Evolutionary conservation across 495 filamentous ascomycete genomes (phyloP).

Genomic region (Clavariopsis aquatica): DNA sequence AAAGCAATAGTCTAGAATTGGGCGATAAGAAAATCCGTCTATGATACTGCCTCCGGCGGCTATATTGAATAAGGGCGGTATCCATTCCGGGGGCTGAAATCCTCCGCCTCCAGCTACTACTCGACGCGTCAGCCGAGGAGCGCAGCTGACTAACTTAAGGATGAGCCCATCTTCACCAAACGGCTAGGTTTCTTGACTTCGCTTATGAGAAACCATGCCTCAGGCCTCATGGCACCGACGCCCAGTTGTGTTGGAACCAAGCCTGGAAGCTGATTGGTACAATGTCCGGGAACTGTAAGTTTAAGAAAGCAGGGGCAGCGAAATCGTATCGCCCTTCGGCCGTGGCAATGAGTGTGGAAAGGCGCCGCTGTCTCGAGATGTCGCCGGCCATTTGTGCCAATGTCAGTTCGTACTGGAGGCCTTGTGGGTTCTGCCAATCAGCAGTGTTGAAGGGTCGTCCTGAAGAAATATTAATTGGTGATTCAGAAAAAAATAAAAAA

Average conservation of each 20-base stretch:
- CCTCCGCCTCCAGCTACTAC: not conserved
- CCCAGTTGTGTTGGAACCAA: constrained; percentile 45
- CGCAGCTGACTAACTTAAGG: not conserved
- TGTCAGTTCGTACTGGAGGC: constrained; percentile 39
- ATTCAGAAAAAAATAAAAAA: not conserved
- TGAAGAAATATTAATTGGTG: constrained; percentile 1
- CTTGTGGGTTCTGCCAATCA: constrained; percentile 32
- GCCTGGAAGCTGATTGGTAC: constrained; percentile 47
- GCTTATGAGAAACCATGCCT: not conserved
- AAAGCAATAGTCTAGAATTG: too few species aligned
- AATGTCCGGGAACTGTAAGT: constrained; percentile 47
- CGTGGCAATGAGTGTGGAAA: constrained; percentile 52
- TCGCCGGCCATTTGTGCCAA: constrained; percentile 40
- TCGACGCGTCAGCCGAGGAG: not conserved
- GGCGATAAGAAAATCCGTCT: not conserved
- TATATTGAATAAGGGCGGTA: not conserved
- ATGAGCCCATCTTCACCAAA: not conserved
- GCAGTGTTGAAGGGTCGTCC: constrained; percentile 26
- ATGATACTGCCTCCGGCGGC: not conserved
- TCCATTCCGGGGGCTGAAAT: not conserved
- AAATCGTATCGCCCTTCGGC: constrained; percentile 54
- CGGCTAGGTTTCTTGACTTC: not conserved
- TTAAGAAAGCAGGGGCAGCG: constrained; percentile 47
- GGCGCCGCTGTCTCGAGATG: constrained; percentile 24
- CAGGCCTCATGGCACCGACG: constrained; percentile 19